These are phyloP conservation scores for Saccharomyces cerevisiae DNA, from an alignment of 805 yeast species.

Conservation along the genomic window DNA sequence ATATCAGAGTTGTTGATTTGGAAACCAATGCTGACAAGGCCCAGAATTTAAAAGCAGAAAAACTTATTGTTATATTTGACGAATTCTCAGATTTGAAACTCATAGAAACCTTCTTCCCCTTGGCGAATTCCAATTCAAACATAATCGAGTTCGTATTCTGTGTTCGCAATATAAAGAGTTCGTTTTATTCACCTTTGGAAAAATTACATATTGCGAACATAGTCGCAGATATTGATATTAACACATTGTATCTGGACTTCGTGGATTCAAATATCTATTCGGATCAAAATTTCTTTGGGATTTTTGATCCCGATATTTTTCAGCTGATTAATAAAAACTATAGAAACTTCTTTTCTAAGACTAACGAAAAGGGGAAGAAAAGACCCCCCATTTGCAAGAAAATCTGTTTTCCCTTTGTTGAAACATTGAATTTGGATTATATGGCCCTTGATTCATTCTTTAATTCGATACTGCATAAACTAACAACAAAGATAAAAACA, in stretches of 20 bases:
- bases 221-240: neutral
- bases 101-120: neutral
- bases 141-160: neutral
- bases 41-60: neutral
- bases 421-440: constrained; percentile 11
- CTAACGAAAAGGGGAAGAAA: constrained; percentile 3
- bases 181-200: neutral
- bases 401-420: constrained; percentile 11
- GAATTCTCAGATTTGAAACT: neutral
- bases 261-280: neutral
- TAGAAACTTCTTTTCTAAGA: constrained; percentile 2
- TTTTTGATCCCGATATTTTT: constrained; percentile 7
- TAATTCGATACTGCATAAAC: constrained; percentile 5
- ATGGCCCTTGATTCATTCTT: constrained; percentile 18
- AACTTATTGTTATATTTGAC: neutral
- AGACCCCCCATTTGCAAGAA: constrained; percentile 3
- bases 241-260: constrained; percentile 1
- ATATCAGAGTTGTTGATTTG: neutral
- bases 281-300: constrained; percentile 11
- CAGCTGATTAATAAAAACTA: constrained; percentile 1
- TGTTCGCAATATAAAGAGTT: neutral
- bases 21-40: neutral
- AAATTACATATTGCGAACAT: neutral
- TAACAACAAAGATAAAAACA: neutral
- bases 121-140: neutral